Conservation (phyloP, 345 rosid genomes). For the Brassica cretica region DNA sequence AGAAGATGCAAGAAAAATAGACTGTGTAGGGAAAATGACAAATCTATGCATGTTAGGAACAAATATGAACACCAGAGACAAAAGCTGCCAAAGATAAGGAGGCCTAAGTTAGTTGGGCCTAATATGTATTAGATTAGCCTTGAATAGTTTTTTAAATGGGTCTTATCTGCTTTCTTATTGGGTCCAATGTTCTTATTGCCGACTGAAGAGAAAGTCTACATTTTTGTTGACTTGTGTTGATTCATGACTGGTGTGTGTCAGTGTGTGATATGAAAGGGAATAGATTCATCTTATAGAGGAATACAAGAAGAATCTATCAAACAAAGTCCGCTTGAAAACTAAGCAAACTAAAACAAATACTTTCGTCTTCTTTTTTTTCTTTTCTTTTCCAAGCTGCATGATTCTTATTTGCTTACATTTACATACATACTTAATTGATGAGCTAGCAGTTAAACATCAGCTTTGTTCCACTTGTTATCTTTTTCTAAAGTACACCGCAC, state of each 20-base stretch:
- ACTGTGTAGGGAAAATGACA: not conserved
- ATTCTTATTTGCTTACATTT: not conserved
- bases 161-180: not conserved
- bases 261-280: conserved; percentile 32
- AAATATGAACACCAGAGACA: not conserved
- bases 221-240: not conserved
- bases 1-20: not conserved
- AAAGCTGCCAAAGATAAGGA: not conserved
- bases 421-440: conserved; percentile 17
- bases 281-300: conserved; percentile 17
- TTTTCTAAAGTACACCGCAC: conserved; percentile 21
- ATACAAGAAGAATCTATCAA: conserved; percentile 21
- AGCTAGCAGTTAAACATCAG: conserved; percentile 36
- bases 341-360: conserved; percentile 28
- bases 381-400: not conserved
- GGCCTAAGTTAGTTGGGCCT: conserved; percentile 10
- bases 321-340: conserved; percentile 31
- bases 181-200: conserved; percentile 1
- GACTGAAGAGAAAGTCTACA: not conserved
- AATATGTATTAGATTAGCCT: not conserved
- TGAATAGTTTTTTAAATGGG: not conserved
- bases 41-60: not conserved
- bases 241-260: conserved; percentile 5
- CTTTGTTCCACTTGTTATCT: conserved; percentile 35
- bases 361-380: conserved; percentile 10